These are phyloP conservation scores for Crataegus laevigata DNA, from an alignment of 306 rosid genomes.

Conservation along the genomic window DNA sequence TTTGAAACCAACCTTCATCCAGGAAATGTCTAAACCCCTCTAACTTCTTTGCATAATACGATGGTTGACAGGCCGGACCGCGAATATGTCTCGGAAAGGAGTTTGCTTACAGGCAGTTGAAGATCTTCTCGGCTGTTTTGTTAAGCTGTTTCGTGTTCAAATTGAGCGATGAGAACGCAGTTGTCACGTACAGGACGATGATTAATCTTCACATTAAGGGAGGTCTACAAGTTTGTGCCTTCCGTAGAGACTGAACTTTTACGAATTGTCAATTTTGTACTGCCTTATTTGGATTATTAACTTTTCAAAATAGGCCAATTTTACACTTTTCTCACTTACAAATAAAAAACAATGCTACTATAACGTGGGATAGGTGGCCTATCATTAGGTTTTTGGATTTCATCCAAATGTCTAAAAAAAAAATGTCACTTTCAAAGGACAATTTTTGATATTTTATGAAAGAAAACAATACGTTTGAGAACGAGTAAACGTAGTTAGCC, in stretches of 20 bases:
- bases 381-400: too few species aligned
- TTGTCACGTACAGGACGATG: conserved; percentile 71
- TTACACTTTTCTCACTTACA: too few species aligned
- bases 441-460: too few species aligned
- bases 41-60: neutral
- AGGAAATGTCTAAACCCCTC: neutral
- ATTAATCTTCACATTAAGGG: conserved; percentile 69
- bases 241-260: conserved; percentile 20
- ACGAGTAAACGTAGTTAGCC: too few species aligned
- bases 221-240: conserved; percentile 54
- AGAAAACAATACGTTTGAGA: too few species aligned
- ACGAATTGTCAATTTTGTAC: too few species aligned
- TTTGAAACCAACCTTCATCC: neutral
- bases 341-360: too few species aligned
- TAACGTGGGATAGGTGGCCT: too few species aligned
- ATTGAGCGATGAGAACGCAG: conserved; percentile 46
- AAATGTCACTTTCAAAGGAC: too few species aligned
- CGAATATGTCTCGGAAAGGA: conserved; percentile 81
- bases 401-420: too few species aligned
- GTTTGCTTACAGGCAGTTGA: conserved; percentile 85
- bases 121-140: conserved; percentile 59
- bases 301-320: too few species aligned
- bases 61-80: conserved; percentile 62
- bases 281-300: too few species aligned
- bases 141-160: conserved; percentile 48